Evolutionary conservation across 257 asterid genomes (phyloP), one percentile per base, ranked within the genome.

Genomic region (Mentha longifolia): DNA sequence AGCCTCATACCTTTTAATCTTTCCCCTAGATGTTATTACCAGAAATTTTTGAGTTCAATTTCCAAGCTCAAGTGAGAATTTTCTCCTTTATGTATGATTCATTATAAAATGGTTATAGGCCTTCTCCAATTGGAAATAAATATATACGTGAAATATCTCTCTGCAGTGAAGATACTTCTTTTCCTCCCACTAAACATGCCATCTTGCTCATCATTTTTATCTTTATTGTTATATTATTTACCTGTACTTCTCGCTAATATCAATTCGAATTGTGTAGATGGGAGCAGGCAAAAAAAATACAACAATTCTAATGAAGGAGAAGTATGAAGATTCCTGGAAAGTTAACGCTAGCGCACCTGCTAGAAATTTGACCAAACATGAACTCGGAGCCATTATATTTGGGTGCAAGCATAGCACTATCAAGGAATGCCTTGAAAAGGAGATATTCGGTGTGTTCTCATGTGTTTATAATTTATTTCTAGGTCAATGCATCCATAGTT

Each of bases 351-450:
- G 65, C 25, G 49, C 68, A 14, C 37, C 79, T 33, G 85, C 89
- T 16, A 85, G 92, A 73, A 85, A 88, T 75, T 61, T 91, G 77
- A 37, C 74, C 3, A 72, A 66, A 47, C 43, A 61, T 6, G 81
- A 84, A 19, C 86, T 88, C 3, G 95, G 89, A 65, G 88, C 85
- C 11, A 89, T 91, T 2, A 80, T 88, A 28, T 91, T 91, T 42
- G 97, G 97, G 61, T 88, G 95, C 86, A 85, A 81, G 70, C 68
- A 84, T 43, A 73, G 64, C 51, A 91, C 97, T 0, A 58, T 75
- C 13, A 15, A 12, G 0, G 97, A 92, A 70, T 92, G 96, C 82
- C 15, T 79, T 2, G 15, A 10, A 4, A 85, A 76, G 56, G 72
- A 73, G 67, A 61, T 87, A 13, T 92, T 89, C 66, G 98, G 97